These are phyloP conservation scores for Fraxinus velutina DNA, from an alignment of 305 asterid genomes.

Conservation along the genomic window DNA sequence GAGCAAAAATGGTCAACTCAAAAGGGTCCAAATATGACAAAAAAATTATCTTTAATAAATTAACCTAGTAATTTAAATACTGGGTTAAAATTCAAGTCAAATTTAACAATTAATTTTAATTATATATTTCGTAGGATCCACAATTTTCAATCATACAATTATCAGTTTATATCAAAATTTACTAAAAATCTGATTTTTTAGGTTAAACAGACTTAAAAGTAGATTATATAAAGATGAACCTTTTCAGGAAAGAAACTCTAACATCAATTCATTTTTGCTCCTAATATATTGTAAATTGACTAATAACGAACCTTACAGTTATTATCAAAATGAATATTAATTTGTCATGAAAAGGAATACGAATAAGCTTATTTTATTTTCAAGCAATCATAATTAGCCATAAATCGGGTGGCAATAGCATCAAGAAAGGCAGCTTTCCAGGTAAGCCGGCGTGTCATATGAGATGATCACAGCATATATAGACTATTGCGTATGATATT, in stretches of 20 bases:
- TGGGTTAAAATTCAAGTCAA: neutral
- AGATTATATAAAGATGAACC: neutral
- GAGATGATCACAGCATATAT: neutral
- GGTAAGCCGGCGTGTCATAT: conserved; percentile 20
- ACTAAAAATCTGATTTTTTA: neutral
- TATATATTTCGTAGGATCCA: neutral
- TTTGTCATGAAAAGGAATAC: neutral
- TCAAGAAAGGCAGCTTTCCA: conserved; percentile 30
- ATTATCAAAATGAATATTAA: neutral
- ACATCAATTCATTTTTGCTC: neutral
- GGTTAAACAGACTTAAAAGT: neutral
- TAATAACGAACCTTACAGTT: neutral
- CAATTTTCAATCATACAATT: neutral
- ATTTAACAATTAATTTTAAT: neutral
- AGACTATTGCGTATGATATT: neutral
- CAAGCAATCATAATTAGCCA: neutral
- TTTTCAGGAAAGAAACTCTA: neutral
- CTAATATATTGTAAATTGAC: neutral
- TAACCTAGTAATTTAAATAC: neutral
- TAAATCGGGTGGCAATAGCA: neutral
- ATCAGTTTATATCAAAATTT: neutral
- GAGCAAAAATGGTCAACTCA: neutral
- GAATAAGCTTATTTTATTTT: neutral
- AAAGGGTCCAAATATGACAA: neutral
- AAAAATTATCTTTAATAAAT: neutral